Evolutionary conservation across 768 basidiomycete species (phyloP).

Genomic region (Suillus discolor): DNA sequence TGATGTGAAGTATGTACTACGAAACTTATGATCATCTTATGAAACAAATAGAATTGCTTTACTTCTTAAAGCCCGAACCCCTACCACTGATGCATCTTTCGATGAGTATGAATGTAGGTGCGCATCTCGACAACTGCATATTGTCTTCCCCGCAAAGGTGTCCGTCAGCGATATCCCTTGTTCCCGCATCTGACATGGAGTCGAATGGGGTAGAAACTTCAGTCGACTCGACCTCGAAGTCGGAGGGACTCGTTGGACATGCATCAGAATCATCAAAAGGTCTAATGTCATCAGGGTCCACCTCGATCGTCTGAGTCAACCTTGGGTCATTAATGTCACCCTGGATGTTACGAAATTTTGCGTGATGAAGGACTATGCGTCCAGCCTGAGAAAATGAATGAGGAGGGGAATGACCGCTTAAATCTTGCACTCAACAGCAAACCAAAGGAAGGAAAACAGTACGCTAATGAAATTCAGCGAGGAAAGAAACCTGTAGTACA

Average conservation of each 20-base stretch:
- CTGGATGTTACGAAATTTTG: neutral
- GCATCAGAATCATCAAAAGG: neutral
- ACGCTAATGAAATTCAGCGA: neutral
- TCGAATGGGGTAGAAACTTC: neutral
- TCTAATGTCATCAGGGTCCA: neutral
- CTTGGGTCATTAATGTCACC: neutral
- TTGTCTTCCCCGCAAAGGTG: neutral
- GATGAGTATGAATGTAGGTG: neutral
- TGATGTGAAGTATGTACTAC: too few species aligned
- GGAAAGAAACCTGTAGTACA: too few species aligned
- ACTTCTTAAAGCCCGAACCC: neutral
- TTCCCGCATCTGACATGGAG: neutral
- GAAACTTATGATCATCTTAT: neutral
- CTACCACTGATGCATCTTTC: neutral
- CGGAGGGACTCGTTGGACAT: neutral
- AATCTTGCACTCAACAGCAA: constrained; percentile 2
- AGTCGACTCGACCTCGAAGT: neutral
- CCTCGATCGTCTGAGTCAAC: neutral
- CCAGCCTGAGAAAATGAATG: neutral
- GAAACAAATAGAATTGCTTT: neutral
- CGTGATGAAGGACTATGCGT: neutral
- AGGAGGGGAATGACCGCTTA: neutral
- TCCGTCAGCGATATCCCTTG: neutral
- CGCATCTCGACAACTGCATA: neutral
- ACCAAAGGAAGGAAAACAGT: neutral